phyloP scores from a whole-genome alignment of 2,329 filamentous ascomycete species.

The Aphanocladium album region DNA sequence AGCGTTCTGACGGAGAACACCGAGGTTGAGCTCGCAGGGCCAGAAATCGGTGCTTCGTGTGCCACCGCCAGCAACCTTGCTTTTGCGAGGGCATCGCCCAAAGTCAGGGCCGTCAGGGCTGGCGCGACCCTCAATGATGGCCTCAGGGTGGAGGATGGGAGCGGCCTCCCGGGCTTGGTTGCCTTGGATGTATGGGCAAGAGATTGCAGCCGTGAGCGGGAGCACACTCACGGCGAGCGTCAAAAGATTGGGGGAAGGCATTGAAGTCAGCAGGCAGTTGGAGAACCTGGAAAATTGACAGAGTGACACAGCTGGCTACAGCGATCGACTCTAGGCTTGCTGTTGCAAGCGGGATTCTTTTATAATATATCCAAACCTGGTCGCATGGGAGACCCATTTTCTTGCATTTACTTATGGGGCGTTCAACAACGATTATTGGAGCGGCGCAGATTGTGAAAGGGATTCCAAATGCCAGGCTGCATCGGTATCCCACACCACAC shows the following conservation, averaged over 20 bases:
- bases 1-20: slow-evolving; percentile 69
- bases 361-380: not conserved
- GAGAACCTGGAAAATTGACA: not conserved
- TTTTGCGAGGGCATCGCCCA: slow-evolving; percentile 10
- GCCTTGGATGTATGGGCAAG: slow-evolving; percentile 11
- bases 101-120: not conserved
- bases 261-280: not conserved
- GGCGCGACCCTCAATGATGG: slow-evolving; percentile 4
- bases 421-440: not conserved
- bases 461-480: not conserved
- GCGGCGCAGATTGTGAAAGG: not conserved
- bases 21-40: slow-evolving; percentile 62
- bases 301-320: not conserved
- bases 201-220: not conserved
- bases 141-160: slow-evolving; percentile 8
- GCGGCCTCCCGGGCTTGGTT: slow-evolving; percentile 1
- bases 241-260: not conserved
- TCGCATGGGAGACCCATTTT: not conserved
- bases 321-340: no score
- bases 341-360: not conserved
- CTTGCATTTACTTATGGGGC: not conserved
- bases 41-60: slow-evolving; percentile 69
- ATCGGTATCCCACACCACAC: slow-evolving; percentile 6
- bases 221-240: slow-evolving; percentile 6
- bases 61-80: slow-evolving; percentile 54